Conservation (phyloP, 768 basidiomycete genomes). For the Ramaria sp. region DNA sequence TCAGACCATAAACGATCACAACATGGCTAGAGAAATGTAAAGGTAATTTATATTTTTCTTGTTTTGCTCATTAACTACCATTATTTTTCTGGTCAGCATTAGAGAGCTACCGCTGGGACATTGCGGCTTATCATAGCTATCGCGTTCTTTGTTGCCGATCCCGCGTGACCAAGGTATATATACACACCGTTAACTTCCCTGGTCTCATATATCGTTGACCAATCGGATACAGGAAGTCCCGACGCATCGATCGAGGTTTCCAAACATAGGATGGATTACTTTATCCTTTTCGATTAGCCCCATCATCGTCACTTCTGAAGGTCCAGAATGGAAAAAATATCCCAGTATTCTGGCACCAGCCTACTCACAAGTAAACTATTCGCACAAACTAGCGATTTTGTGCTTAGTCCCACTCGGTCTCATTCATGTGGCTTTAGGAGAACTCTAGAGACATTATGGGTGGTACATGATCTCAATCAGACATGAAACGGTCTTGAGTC, state of each 20-base stretch:
- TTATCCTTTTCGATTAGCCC: conserved; percentile 26
- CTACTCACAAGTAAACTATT: conserved; percentile 24
- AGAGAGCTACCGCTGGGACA: neutral
- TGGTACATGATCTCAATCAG: conserved; percentile 29
- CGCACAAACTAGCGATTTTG: conserved; percentile 20
- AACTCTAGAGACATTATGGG: conserved; percentile 27
- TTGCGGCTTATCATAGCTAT: neutral
- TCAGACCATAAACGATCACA: neutral
- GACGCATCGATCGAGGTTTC: neutral
- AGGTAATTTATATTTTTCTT: neutral
- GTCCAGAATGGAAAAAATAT: conserved; percentile 35
- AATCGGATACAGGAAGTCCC: neutral
- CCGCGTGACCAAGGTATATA: neutral
- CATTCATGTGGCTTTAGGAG: conserved; percentile 8
- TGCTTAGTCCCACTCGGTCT: neutral
- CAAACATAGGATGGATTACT: neutral
- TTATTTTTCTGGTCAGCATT: neutral
- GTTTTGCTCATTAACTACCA: neutral
- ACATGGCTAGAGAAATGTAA: neutral
- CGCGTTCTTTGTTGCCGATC: neutral
- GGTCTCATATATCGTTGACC: neutral
- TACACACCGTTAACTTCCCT: neutral
- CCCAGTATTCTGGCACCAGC: conserved; percentile 33
- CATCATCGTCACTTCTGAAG: conserved; percentile 34
- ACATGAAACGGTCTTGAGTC: conserved; percentile 16